Evolutionary conservation across 139 green algal species (phyloP).

Genomic region (Micractinium sp.): DNA sequence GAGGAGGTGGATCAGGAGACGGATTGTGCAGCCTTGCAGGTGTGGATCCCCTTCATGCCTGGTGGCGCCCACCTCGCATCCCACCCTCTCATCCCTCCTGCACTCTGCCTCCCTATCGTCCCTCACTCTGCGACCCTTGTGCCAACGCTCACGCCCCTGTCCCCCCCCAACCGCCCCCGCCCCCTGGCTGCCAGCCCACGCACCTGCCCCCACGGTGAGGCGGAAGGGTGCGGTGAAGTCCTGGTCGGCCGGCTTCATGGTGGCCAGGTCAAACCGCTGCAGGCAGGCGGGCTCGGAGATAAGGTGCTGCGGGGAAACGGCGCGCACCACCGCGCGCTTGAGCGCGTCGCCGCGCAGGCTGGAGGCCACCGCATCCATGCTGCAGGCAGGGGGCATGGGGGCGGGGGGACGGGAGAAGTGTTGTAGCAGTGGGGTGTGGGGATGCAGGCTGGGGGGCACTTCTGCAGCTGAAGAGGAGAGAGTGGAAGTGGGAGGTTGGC

Average conservation of each 20-base stretch:
- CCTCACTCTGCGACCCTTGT: no score
- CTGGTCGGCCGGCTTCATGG: constrained; percentile 76
- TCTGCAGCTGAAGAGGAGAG: background rate
- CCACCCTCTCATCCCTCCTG: no score
- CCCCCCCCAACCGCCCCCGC: background rate
- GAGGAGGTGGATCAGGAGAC: no score
- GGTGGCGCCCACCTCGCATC: no score
- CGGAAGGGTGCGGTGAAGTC: constrained; percentile 89
- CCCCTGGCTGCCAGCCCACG: no score
- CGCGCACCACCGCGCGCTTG: constrained; percentile 60
- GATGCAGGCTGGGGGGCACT: background rate
- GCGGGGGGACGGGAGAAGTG: background rate
- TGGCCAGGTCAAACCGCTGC: constrained; percentile 79
- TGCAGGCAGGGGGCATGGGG: background rate
- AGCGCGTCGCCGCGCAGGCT: constrained; percentile 25
- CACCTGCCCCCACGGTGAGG: constrained; percentile 40
- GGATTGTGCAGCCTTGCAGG: no score
- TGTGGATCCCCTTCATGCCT: no score
- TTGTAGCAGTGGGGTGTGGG: no score
- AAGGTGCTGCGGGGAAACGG: constrained; percentile 63
- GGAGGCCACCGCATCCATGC: constrained; percentile 25
- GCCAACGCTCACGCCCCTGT: no score
- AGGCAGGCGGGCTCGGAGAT: constrained; percentile 44
- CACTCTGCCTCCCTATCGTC: background rate
- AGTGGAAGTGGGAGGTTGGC: background rate